phyloP scores from a whole-genome alignment of 2,329 filamentous ascomycete species.

The Pseudogymnoascus sp. region DNA sequence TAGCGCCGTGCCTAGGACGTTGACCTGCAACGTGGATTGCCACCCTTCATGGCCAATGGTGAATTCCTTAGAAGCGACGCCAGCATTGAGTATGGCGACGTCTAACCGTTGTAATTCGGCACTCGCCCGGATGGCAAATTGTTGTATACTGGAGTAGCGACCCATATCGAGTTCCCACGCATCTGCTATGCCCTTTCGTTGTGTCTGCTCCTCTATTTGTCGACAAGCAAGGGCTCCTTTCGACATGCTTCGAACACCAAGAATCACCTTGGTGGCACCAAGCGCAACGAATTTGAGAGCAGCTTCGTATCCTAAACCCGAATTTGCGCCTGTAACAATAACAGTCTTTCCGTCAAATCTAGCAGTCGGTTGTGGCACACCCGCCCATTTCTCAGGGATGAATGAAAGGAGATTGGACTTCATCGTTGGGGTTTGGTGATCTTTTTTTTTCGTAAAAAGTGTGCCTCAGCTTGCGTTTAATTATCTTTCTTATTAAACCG shows the following conservation, averaged over 20 bases:
- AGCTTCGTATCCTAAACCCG: conserved; percentile 35
- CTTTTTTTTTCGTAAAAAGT: neutral
- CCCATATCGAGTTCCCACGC: conserved; percentile 18
- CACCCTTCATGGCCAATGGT: conserved; percentile 13
- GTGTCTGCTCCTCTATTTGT: conserved; percentile 21
- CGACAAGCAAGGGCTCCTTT: conserved; percentile 29
- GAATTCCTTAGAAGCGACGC: neutral
- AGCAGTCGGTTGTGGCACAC: conserved; percentile 9
- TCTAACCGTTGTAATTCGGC: conserved; percentile 8
- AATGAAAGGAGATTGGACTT: neutral
- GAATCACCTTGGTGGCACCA: conserved; percentile 31
- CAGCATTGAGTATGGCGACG: conserved; percentile 10
- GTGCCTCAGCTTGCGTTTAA: neutral
- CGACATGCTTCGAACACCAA: conserved; percentile 32
- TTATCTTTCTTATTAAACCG: neutral
- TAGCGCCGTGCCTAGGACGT: conserved; percentile 17
- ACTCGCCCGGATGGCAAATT: conserved; percentile 3
- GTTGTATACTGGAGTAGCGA: conserved; percentile 15
- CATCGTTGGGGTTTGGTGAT: neutral
- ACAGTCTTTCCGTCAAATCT: conserved; percentile 14
- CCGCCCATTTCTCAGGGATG: neutral
- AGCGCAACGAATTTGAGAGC: conserved; percentile 31
- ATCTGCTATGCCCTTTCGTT: conserved; percentile 10
- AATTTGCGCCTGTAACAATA: conserved; percentile 38
- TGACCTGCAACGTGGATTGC: conserved; percentile 18